These are phyloP conservation scores for Galeopsis tetrahit DNA, from an alignment of 257 asterid species.

Conservation along the genomic window DNA sequence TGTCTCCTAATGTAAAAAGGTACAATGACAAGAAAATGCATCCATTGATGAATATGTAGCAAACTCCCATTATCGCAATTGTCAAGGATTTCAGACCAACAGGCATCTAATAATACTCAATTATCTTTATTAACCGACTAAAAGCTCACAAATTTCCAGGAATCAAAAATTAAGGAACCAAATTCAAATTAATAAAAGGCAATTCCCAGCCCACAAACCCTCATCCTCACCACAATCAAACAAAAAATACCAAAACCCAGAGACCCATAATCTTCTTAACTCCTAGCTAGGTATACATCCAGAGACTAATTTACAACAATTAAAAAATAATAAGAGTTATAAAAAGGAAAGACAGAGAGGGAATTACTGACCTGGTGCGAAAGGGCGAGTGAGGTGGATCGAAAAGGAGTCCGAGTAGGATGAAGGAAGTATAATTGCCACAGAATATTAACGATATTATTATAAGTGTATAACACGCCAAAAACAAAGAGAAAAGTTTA, in stretches of 20 bases:
- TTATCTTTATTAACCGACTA: conserved; percentile 13
- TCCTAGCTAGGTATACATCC: neutral
- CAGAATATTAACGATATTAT: conserved; percentile 10
- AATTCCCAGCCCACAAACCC: conserved; percentile 2
- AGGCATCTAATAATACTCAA: neutral
- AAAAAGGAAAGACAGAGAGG: conserved; percentile 25
- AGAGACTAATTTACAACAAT: neutral
- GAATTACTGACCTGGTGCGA: conserved; percentile 43
- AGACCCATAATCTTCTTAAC: neutral
- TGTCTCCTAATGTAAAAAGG: neutral
- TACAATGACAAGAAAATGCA: neutral
- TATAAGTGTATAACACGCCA: conserved; percentile 15
- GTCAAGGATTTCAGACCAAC: neutral
- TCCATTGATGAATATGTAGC: neutral
- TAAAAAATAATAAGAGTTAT: neutral
- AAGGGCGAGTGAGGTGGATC: conserved; percentile 48
- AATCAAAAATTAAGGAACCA: conserved; percentile 6
- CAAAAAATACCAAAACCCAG: neutral
- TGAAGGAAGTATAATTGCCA: conserved; percentile 13
- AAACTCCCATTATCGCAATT: conserved; percentile 10
- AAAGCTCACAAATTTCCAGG: neutral
- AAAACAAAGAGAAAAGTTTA: conserved; percentile 7
- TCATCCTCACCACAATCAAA: conserved; percentile 4
- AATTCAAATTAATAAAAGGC: neutral
- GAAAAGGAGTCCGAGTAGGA: conserved; percentile 43